These are phyloP conservation scores for Coccinonectria pachysandricola DNA, from an alignment of 2,329 filamentous ascomycete genomes.

Conservation along the genomic window DNA sequence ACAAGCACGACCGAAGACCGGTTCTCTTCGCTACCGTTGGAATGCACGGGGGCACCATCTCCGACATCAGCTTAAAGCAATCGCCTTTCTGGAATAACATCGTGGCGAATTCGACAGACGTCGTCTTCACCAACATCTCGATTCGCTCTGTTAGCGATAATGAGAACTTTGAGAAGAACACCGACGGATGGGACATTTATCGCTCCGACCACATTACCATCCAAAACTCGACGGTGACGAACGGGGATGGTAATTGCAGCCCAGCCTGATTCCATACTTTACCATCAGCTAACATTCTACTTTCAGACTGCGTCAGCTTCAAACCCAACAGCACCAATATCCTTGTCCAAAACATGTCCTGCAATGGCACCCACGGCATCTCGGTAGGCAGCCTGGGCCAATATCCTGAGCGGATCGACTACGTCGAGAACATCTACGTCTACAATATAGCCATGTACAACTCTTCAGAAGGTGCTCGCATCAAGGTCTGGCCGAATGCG, in stretches of 20 bases:
- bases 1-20: constrained; percentile 8
- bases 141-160: constrained; percentile 44
- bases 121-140: constrained; percentile 52
- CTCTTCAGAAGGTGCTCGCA: constrained; percentile 52
- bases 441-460: constrained; percentile 48
- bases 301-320: constrained; percentile 59
- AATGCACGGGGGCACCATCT: constrained; percentile 4
- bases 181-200: constrained; percentile 47
- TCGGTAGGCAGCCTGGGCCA: constrained; percentile 61
- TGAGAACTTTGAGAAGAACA: constrained; percentile 23
- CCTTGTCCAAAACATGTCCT: constrained; percentile 52
- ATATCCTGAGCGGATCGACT: constrained; percentile 50
- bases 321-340: constrained; percentile 62
- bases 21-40: constrained; percentile 2
- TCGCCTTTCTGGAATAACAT: constrained; percentile 32
- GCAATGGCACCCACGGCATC: constrained; percentile 60
- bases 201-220: constrained; percentile 51
- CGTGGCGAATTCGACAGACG: constrained; percentile 51
- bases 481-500: constrained; percentile 59
- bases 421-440: constrained; percentile 55
- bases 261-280: neutral
- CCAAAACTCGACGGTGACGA: constrained; percentile 54
- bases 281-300: neutral
- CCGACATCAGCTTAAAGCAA: constrained; percentile 6
- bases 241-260: constrained; percentile 38